Base-by-base conservation (phyloP, 805 yeast genomes). In the Zygosaccharomyces bisporus region DNA sequence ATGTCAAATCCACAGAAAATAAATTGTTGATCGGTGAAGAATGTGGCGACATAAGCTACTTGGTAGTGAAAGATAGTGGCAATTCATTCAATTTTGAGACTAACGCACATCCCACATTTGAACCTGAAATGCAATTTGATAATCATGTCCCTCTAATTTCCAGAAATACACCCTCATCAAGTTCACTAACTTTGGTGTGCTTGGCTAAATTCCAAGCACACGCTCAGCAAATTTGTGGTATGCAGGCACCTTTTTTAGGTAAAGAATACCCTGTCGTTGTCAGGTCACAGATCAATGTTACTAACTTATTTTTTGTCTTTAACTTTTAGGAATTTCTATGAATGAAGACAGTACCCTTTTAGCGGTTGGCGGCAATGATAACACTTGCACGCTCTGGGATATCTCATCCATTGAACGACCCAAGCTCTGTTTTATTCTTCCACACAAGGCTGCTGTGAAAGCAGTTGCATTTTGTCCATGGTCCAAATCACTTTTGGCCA, bases 381-480 rank as follows among this genome's bases (percentile, higher is more conserved):
- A 89, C 56, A 69, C 78, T 13, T 86, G 91, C 46, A 73, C 86
- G 0, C 68, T 90, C 2, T 89, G 95, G 95, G 79, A 84, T 52
- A 73, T 85, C 16, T 41, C 67, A 2, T 58, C 71, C 42, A 46
- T 66, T 4, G 34, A 49, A 3, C 43, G 58, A 0, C 84, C 91
- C 7, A 55, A 43, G 17, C 54, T 76, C 38, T 63, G 67, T 47
- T 78, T 72, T 57, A 59, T 64, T 7, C 67, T 89, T 41, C 77
- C 73, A 1, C 97, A 90, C 56, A 67, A 70, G 2, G 95, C 96
- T 1, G 97, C 97, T 0, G 90, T 90, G 0, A 89, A 89, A 55
- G 97, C 96, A 0, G 69, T 90, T 35, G 84, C 91, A 3, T 90
- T 78, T 55, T 90, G 96, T 59, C 97, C 97, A 0, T 89, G 96